A percentile compares a stretch with the other conserved stretches of the same genome.
Evolutionary conservation across 805 yeast species (phyloP).

Genomic region (Diddensiella santjacobensis): DNA sequence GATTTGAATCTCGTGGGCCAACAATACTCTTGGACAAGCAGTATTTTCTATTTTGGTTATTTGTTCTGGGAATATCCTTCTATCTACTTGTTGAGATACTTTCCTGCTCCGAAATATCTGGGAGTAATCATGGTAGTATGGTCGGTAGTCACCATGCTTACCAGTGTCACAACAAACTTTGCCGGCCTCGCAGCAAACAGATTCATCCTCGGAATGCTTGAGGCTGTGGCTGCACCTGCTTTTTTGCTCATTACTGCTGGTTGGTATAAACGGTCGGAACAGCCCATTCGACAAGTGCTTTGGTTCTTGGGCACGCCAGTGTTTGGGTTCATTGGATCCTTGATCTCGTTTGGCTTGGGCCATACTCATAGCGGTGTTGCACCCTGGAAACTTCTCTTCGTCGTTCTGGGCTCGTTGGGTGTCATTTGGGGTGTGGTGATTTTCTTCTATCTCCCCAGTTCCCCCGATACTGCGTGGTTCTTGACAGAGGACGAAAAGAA

Average conservation of each 20-base stretch:
- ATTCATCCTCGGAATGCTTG: slow-evolving; percentile 48
- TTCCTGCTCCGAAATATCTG: slow-evolving; percentile 52
- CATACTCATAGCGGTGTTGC: slow-evolving; percentile 19
- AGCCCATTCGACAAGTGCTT: slow-evolving; percentile 32
- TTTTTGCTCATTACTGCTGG: slow-evolving; percentile 49
- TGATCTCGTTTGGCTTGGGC: slow-evolving; percentile 46
- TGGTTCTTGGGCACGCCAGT: slow-evolving; percentile 33
- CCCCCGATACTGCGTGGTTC: slow-evolving; percentile 48
- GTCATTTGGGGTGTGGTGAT: slow-evolving; percentile 34
- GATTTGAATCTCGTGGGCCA: slow-evolving; percentile 40
- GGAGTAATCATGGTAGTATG: slow-evolving; percentile 49
- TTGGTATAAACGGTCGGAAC: slow-evolving; percentile 44
- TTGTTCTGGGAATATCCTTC: slow-evolving; percentile 52
- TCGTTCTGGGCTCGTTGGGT: slow-evolving; percentile 55
- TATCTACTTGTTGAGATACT: slow-evolving; percentile 44
- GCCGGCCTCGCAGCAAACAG: slow-evolving; percentile 44
- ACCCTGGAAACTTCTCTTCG: slow-evolving; percentile 53
- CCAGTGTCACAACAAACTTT: slow-evolving; percentile 43
- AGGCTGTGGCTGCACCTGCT: slow-evolving; percentile 50
- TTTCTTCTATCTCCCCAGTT: slow-evolving; percentile 44
- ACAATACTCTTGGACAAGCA: slow-evolving; percentile 43
- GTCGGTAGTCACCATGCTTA: slow-evolving; percentile 52
- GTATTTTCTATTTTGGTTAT: slow-evolving; percentile 61
- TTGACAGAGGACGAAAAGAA: slow-evolving; percentile 44
- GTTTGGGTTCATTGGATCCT: slow-evolving; percentile 36